Conservation (phyloP, 306 rosid genomes). For the Trichosanthes cucumerina region DNA sequence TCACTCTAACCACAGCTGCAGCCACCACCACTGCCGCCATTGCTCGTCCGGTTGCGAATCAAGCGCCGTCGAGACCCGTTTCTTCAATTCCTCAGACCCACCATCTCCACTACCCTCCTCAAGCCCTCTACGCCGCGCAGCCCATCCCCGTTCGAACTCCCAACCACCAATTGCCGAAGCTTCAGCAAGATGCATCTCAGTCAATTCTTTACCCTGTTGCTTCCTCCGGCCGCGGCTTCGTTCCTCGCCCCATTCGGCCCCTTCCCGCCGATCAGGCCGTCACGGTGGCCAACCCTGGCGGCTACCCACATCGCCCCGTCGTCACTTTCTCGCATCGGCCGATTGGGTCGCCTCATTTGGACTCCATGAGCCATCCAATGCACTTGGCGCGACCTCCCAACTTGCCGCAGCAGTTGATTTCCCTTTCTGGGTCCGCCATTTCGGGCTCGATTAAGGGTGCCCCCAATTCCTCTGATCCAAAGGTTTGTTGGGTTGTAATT, state of each 20-base stretch:
- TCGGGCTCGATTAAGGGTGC: conserved; percentile 23
- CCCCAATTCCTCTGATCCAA: conserved; percentile 23
- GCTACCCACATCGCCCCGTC: conserved; percentile 29
- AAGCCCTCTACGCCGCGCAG: conserved; percentile 23
- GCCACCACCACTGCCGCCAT: conserved; percentile 7
- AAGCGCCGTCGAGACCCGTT: conserved; percentile 22
- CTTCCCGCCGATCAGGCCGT: conserved; percentile 22
- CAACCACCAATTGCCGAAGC: conserved; percentile 16
- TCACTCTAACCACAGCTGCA: neutral
- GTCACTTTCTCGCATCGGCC: conserved; percentile 30
- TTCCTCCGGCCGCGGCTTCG: conserved; percentile 42
- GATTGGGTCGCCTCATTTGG: conserved; percentile 26
- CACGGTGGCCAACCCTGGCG: conserved; percentile 29
- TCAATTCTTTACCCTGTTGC: conserved; percentile 43
- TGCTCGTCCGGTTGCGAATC: conserved; percentile 16
- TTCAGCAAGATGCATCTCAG: conserved; percentile 20
- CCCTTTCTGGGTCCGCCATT: conserved; percentile 21
- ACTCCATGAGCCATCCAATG: conserved; percentile 26
- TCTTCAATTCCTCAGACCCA: conserved; percentile 30
- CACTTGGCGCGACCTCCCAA: conserved; percentile 30
- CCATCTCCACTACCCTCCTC: conserved; percentile 25
- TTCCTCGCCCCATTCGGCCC: conserved; percentile 22
- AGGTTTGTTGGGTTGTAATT: conserved; percentile 23
- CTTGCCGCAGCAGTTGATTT: conserved; percentile 18
- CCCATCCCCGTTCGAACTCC: conserved; percentile 27